Evolutionary conservation across 208 protist genomes (phyloP).

Genomic region (Naegleria lovaniensis): DNA sequence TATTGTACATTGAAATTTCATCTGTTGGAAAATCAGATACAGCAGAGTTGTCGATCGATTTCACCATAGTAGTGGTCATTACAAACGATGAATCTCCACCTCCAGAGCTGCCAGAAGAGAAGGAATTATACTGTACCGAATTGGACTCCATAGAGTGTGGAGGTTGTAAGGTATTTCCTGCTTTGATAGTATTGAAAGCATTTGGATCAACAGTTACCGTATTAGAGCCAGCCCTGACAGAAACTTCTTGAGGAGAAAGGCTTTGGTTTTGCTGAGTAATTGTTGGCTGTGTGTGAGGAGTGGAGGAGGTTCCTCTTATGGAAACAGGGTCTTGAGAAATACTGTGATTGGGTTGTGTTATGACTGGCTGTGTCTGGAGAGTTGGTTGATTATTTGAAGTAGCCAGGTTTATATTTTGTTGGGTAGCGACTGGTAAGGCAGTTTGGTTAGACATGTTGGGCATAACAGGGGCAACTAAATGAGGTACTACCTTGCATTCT

Average conservation of each 20-base stretch:
- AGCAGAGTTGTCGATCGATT: neutral
- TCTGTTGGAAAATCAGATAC: neutral
- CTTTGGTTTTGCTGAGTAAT: neutral
- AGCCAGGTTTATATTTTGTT: no score
- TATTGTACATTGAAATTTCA: neutral
- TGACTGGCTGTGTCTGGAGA: no score
- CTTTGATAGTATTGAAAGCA: neutral
- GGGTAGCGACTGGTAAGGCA: no score
- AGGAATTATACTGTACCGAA: neutral
- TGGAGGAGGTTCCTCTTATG: no score
- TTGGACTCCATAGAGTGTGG: neutral
- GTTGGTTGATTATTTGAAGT: no score
- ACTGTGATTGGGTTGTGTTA: no score
- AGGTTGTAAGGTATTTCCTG: neutral
- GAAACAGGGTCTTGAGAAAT: no score
- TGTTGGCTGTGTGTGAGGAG: neutral
- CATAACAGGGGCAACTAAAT: no score
- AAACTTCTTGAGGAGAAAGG: neutral
- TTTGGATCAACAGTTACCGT: neutral
- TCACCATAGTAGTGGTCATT: neutral
- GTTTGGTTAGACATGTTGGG: no score
- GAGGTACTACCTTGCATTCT: no score
- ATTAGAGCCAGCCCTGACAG: neutral
- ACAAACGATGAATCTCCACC: neutral
- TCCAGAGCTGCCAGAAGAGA: neutral